Conservation (phyloP, 441 rosid species). For the Aquilaria agallochum region DNA sequence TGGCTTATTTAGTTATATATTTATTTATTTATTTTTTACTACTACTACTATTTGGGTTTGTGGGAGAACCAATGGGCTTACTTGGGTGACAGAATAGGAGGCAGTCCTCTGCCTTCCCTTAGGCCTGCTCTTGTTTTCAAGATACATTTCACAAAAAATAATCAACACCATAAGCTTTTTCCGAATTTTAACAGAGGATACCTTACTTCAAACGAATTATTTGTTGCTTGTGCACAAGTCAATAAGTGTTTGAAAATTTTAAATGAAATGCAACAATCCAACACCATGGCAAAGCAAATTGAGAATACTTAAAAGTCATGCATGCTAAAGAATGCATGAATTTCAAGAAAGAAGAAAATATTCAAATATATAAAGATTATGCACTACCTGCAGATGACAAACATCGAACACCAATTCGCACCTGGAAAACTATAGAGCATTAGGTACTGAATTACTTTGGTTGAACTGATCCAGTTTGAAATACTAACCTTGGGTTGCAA, state of each 20-base stretch:
- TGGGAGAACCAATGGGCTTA: no score
- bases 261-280: not conserved
- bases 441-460: constrained; percentile 14
- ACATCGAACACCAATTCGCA: constrained; percentile 52
- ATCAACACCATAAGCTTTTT: not conserved
- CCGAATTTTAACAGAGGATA: not conserved
- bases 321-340: constrained; percentile 1
- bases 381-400: constrained; percentile 73
- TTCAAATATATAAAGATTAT: constrained; percentile 15
- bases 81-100: no score
- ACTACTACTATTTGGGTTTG: no score
- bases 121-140: no score
- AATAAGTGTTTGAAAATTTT: not conserved
- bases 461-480: constrained; percentile 12
- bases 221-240: not conserved
- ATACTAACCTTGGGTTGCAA: constrained; percentile 49
- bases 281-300: not conserved
- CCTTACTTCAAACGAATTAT: not conserved
- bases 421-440: constrained; percentile 38
- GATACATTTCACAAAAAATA: no score
- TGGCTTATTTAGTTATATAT: no score
- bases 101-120: no score
- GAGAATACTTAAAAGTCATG: no score
- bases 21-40: no score
- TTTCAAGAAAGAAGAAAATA: not conserved